Conservation (phyloP, 2,329 filamentous ascomycete species). For the Annulohypoxylon truncatum region DNA sequence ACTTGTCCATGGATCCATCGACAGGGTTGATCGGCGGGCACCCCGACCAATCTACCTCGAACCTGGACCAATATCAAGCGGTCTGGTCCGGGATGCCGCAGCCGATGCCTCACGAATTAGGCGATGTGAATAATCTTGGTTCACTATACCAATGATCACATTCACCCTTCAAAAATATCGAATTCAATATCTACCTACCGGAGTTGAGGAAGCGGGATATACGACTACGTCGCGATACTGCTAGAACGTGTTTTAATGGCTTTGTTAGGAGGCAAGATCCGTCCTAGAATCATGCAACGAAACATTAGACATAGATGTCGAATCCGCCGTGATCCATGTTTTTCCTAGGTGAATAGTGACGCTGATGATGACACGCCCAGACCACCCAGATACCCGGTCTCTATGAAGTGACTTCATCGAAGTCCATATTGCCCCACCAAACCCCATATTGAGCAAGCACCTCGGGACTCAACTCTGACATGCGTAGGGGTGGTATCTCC, state of each 20-base stretch:
- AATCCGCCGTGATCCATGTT: background rate
- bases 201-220: background rate
- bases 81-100: constrained; percentile 37
- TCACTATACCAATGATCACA: constrained; percentile 34
- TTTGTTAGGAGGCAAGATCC: background rate
- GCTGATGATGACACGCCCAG: background rate
- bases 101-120: constrained; percentile 26
- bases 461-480: background rate
- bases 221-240: constrained; percentile 10
- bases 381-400: background rate
- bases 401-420: background rate
- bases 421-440: background rate
- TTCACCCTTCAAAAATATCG: background rate
- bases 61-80: constrained; percentile 31
- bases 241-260: background rate
- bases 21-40: constrained; percentile 22
- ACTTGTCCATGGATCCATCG: constrained; percentile 29
- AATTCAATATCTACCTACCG: background rate
- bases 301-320: background rate
- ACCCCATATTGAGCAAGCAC: background rate
- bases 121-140: constrained; percentile 28
- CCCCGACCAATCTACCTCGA: constrained; percentile 16
- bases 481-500: background rate
- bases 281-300: background rate
- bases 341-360: background rate